These are phyloP conservation scores for Globisporangium nagaii DNA, from an alignment of 352 stramenopile species.

Conservation along the genomic window DNA sequence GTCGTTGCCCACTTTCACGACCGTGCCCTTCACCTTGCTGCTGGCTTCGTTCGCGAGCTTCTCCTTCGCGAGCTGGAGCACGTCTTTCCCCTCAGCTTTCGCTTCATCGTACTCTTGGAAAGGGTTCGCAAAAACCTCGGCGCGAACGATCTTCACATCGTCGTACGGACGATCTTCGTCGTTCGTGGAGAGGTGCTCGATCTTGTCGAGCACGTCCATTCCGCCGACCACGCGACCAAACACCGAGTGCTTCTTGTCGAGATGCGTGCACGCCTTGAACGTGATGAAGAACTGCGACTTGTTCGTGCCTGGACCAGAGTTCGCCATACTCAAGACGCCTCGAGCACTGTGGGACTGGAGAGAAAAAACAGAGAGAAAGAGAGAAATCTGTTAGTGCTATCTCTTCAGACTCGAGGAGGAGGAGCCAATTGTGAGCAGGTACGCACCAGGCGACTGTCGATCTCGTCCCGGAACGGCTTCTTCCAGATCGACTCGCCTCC, in stretches of 20 bases:
- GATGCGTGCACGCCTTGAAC: constrained; percentile 91
- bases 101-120: constrained; percentile 84
- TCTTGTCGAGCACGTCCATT: constrained; percentile 72
- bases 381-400: neutral
- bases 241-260: constrained; percentile 98
- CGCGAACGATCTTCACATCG: constrained; percentile 72
- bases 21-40: constrained; percentile 50
- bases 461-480: constrained; percentile 95
- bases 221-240: constrained; percentile 95
- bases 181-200: constrained; percentile 74
- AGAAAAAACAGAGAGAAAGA: neutral
- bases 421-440: neutral
- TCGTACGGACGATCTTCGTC: constrained; percentile 79
- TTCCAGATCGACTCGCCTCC: constrained; percentile 94
- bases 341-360: constrained; percentile 73
- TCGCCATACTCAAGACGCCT: constrained; percentile 96
- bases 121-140: constrained; percentile 86
- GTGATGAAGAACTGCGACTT: constrained; percentile 99
- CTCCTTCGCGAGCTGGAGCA: constrained; percentile 46
- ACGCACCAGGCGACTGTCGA: constrained; percentile 91
- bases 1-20: constrained; percentile 73
- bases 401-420: no score
- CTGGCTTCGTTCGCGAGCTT: constrained; percentile 42
- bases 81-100: constrained; percentile 45
- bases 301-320: constrained; percentile 94